Evolutionary conservation across 1,139 yeast genomes (phyloP).

Genomic region (Magnusiomyces paraingens): DNA sequence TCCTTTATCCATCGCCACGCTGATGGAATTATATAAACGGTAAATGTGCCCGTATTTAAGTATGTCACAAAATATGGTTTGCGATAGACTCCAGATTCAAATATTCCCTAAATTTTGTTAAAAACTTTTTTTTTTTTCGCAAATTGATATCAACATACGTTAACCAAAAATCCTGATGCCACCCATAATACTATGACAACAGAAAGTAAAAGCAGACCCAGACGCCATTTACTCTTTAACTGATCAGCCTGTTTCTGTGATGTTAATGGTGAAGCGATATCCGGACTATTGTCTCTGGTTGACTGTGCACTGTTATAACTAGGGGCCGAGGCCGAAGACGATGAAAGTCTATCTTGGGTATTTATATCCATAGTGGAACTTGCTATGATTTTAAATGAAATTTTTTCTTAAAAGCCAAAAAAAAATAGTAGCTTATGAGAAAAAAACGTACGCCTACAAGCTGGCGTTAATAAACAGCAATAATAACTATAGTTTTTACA

Average conservation of each 20-base stretch:
- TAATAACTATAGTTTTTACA: no score
- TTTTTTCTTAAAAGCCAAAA: no score
- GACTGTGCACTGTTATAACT: no score
- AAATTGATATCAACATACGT: slow-evolving; percentile 5
- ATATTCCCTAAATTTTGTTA: slow-evolving; percentile 23
- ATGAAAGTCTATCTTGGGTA: no score
- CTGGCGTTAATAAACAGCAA: no score
- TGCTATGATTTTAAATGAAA: no score
- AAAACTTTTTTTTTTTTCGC: background rate
- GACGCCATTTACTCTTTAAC: slow-evolving; percentile 46
- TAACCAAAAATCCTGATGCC: slow-evolving; percentile 54
- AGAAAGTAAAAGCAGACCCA: slow-evolving; percentile 66
- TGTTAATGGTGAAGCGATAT: no score
- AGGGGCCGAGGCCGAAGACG: no score
- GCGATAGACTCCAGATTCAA: slow-evolving; percentile 61
- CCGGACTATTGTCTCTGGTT: no score
- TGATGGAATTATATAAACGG: slow-evolving; percentile 64
- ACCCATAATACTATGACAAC: slow-evolving; percentile 87
- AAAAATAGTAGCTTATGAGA: no score
- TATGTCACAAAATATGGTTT: slow-evolving; percentile 95
- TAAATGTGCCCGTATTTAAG: slow-evolving; percentile 78
- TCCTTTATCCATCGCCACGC: slow-evolving; percentile 12
- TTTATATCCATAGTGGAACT: no score
- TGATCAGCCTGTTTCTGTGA: background rate
- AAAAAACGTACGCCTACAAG: no score